phyloP scores from a whole-genome alignment of 2,329 filamentous ascomycete genomes.

The Paracoccidioides brasiliensis region DNA sequence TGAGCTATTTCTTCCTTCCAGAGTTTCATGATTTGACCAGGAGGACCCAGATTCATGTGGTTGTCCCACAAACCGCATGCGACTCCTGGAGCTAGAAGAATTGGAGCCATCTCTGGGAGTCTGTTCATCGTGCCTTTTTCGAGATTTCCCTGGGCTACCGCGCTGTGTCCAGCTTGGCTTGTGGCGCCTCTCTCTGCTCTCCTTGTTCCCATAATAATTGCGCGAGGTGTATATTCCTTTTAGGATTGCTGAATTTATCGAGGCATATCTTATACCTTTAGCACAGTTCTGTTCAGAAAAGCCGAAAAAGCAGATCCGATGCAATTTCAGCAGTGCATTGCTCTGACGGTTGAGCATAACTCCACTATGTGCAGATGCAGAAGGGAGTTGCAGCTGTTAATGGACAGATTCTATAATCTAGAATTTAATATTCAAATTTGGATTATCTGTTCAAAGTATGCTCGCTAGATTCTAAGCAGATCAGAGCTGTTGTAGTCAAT shows the following conservation, averaged over 20 bases:
- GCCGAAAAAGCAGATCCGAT: not conserved
- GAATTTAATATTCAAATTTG: no score
- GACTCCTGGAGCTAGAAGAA: not conserved
- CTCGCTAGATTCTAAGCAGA: no score
- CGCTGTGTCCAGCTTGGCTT: not conserved
- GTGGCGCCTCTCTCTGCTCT: not conserved
- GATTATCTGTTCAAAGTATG: no score
- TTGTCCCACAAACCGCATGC: not conserved
- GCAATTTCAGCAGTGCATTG: not conserved
- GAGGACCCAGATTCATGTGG: not conserved
- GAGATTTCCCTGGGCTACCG: not conserved
- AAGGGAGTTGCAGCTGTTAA: not conserved
- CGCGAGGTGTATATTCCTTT: conserved; percentile 14
- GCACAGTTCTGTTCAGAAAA: not conserved
- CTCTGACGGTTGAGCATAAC: conserved; percentile 1
- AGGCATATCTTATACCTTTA: conserved; percentile 33
- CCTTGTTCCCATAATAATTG: not conserved
- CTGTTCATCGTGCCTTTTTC: not conserved
- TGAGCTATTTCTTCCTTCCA: not conserved
- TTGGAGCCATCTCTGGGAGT: not conserved
- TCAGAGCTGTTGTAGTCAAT: no score
- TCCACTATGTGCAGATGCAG: not conserved
- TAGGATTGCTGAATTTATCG: conserved; percentile 53
- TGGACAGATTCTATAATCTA: no score
- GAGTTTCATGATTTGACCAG: not conserved